Evolutionary conservation across 2,329 filamentous ascomycete species (phyloP).

Genomic region (Clarireedia monteithiana): DNA sequence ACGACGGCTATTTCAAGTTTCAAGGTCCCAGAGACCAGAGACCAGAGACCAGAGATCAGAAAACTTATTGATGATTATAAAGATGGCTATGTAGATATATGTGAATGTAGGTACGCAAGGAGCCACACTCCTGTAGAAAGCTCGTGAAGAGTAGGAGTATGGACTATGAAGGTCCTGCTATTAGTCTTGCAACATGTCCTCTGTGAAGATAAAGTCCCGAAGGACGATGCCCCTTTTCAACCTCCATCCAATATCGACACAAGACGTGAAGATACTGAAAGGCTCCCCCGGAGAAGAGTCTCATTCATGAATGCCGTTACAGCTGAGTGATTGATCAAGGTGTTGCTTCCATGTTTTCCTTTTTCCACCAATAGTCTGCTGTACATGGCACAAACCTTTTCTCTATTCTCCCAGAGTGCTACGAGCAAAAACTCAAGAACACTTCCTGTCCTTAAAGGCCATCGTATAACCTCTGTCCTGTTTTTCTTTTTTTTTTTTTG

Average conservation of each 20-base stretch:
- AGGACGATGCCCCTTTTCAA: constrained; percentile 30
- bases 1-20: too few relatives aligned
- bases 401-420: too few relatives aligned
- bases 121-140: constrained; percentile 40
- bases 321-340: constrained; percentile 39
- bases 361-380: too few relatives aligned
- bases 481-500: too few relatives aligned
- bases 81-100: background rate
- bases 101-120: constrained; percentile 42
- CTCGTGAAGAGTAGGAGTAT: constrained; percentile 39
- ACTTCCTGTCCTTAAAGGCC: too few relatives aligned
- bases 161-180: constrained; percentile 46
- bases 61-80: background rate
- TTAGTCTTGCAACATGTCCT: constrained; percentile 40
- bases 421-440: too few relatives aligned
- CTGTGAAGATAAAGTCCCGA: constrained; percentile 29
- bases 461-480: too few relatives aligned
- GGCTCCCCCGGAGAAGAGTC: constrained; percentile 36
- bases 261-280: constrained; percentile 39
- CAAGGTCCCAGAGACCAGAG: too few relatives aligned
- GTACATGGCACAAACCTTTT: too few relatives aligned
- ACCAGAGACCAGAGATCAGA: background rate
- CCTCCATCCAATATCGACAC: constrained; percentile 34
- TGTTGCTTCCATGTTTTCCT: constrained; percentile 16
- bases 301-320: constrained; percentile 32